Conservation (phyloP, 768 basidiomycete species). For the Pilatotrama ljubarskyi region DNA sequence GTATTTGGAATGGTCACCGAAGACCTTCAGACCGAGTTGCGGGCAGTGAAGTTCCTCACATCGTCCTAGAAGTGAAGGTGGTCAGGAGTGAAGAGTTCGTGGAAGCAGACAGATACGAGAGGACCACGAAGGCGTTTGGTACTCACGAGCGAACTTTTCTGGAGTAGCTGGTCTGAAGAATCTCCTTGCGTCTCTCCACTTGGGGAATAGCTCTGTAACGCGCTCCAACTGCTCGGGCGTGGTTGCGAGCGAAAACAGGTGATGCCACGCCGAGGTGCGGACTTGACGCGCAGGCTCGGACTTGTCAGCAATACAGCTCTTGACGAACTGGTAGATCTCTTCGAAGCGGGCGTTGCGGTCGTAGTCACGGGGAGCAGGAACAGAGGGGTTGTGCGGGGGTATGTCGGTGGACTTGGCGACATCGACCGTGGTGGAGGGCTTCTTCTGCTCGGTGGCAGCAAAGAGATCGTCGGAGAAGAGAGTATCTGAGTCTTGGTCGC, state of each 20-base stretch:
- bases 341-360: slow-evolving; percentile 33
- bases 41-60: slow-evolving; percentile 60
- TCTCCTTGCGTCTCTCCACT: slow-evolving; percentile 45
- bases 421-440: background rate
- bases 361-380: slow-evolving; percentile 5
- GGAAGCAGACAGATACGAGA: background rate
- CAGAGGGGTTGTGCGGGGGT: slow-evolving; percentile 11
- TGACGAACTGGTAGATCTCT: slow-evolving; percentile 37
- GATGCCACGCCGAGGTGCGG: slow-evolving; percentile 48
- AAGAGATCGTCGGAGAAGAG: slow-evolving; percentile 18
- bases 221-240: slow-evolving; percentile 50
- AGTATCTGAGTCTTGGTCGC: slow-evolving; percentile 9
- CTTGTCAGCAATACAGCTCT: slow-evolving; percentile 41
- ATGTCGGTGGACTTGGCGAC: background rate
- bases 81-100: background rate
- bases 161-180: slow-evolving; percentile 41
- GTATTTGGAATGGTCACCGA: slow-evolving; percentile 64
- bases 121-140: background rate
- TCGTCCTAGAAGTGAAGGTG: slow-evolving; percentile 46
- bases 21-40: slow-evolving; percentile 56
- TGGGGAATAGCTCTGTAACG: slow-evolving; percentile 48
- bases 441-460: background rate
- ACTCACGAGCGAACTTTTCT: slow-evolving; percentile 59
- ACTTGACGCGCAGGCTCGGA: slow-evolving; percentile 38
- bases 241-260: slow-evolving; percentile 51